Evolutionary conservation across 1,139 yeast species (phyloP).

Genomic region (Blastobotrys malaysiensis): DNA sequence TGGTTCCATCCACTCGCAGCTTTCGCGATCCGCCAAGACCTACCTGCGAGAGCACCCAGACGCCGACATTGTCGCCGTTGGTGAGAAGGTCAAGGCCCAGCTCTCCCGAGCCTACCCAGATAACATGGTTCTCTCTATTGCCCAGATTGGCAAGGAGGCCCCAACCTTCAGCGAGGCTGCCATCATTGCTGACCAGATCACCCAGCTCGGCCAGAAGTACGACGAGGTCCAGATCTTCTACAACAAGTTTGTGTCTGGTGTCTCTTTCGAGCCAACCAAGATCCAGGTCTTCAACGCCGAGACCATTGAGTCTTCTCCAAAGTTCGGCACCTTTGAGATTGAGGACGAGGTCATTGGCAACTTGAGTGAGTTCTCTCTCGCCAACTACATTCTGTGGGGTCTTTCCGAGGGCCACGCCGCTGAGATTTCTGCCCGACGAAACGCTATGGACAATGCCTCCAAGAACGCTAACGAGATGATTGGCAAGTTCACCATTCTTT

Average conservation of each 20-base stretch:
- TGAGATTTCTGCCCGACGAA: conserved; percentile 97
- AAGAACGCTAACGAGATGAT: conserved; percentile 99
- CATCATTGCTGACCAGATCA: conserved; percentile 79
- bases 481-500: conserved; percentile 87
- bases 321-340: conserved; percentile 73
- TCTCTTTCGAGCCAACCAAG: conserved; percentile 79
- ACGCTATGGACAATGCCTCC: conserved; percentile 99
- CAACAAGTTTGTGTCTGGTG: conserved; percentile 84
- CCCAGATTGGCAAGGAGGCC: conserved; percentile 93
- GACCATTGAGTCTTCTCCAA: conserved; percentile 81
- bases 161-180: conserved; percentile 92
- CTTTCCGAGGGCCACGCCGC: conserved; percentile 98
- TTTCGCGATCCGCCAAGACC: conserved; percentile 80
- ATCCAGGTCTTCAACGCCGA: conserved; percentile 64
- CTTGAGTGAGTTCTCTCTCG: conserved; percentile 79
- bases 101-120: conserved; percentile 74
- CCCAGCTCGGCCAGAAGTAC: conserved; percentile 51
- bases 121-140: conserved; percentile 66
- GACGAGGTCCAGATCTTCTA: conserved; percentile 74
- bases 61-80: conserved; percentile 81
- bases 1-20: conserved; percentile 95
- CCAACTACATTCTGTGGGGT: conserved; percentile 86
- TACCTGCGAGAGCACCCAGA: conserved; percentile 56
- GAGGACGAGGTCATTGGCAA: conserved; percentile 57
- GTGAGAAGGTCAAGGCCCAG: conserved; percentile 92